Conservation (phyloP, 2,329 filamentous ascomycete species). For the Chaetothyriales sp. region DNA sequence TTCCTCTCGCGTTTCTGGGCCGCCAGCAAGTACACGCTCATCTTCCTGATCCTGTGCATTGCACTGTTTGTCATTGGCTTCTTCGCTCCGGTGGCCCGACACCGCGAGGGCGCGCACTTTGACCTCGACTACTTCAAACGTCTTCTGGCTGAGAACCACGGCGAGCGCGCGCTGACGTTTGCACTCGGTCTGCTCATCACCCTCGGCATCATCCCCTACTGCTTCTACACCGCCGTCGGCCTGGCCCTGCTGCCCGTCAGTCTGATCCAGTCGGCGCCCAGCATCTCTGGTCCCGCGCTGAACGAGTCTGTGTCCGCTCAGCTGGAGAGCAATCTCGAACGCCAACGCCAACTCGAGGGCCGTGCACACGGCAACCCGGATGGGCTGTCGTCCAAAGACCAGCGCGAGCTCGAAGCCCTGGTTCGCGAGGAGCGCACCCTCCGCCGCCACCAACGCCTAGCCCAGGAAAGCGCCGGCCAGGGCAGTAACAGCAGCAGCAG, state of each 20-base stretch:
- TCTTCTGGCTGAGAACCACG: conserved; percentile 64
- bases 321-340: conserved; percentile 74
- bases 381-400: conserved; percentile 67
- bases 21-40: conserved; percentile 81
- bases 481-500: conserved; percentile 24
- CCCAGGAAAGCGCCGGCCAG: conserved; percentile 65
- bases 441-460: conserved; percentile 73
- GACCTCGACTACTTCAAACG: conserved; percentile 87
- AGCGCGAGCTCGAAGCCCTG: conserved; percentile 73
- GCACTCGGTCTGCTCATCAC: conserved; percentile 76
- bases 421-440: conserved; percentile 84
- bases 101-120: conserved; percentile 48
- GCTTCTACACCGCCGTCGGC: conserved; percentile 76
- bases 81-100: conserved; percentile 69
- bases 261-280: conserved; percentile 80
- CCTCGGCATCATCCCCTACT: conserved; percentile 70
- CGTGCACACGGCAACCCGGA: conserved; percentile 62
- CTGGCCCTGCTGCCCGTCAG: conserved; percentile 78
- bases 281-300: conserved; percentile 66
- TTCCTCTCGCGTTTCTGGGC: conserved; percentile 57
- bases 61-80: conserved; percentile 83
- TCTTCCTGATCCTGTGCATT: conserved; percentile 59
- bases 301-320: conserved; percentile 63
- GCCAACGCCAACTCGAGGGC: conserved; percentile 78
- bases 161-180: conserved; percentile 85